These are phyloP conservation scores for Rhizophora apiculata DNA, from an alignment of 345 rosid species.

Conservation along the genomic window DNA sequence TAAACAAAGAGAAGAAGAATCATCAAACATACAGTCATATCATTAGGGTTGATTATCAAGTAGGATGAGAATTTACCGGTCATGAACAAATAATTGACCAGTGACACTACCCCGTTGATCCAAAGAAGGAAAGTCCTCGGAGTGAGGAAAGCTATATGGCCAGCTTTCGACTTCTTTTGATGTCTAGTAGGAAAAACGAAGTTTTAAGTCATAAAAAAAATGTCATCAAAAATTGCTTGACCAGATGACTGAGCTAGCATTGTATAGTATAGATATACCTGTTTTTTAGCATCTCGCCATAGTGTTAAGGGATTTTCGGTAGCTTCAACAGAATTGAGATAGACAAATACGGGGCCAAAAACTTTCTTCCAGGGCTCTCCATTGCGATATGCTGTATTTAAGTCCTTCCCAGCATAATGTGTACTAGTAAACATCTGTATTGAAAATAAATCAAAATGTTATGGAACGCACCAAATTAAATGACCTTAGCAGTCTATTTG, in stretches of 20 bases:
- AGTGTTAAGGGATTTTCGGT: conserved; percentile 26
- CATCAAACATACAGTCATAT: neutral
- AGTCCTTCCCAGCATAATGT: conserved; percentile 21
- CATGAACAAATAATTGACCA: conserved; percentile 61
- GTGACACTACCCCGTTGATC: conserved; percentile 55
- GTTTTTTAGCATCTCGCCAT: conserved; percentile 76
- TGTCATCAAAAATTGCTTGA: neutral
- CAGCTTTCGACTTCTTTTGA: conserved; percentile 48
- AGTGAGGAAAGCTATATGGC: conserved; percentile 61
- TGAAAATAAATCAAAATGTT: neutral
- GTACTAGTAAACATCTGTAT: conserved; percentile 24
- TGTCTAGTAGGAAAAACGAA: conserved; percentile 36
- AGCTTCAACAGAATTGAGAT: conserved; percentile 53
- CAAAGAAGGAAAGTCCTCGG: conserved; percentile 47
- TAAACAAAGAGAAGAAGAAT: neutral
- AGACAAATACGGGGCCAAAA: conserved; percentile 73
- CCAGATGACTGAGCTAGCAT: neutral
- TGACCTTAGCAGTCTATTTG: neutral
- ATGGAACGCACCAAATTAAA: neutral
- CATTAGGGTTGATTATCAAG: neutral
- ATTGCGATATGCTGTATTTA: conserved; percentile 42
- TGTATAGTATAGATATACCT: conserved; percentile 34
- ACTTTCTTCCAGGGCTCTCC: conserved; percentile 84
- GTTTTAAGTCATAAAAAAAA: neutral
- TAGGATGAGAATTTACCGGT: conserved; percentile 34